These are phyloP conservation scores for Lablab purpureus DNA, from an alignment of 306 rosid genomes.

Conservation along the genomic window DNA sequence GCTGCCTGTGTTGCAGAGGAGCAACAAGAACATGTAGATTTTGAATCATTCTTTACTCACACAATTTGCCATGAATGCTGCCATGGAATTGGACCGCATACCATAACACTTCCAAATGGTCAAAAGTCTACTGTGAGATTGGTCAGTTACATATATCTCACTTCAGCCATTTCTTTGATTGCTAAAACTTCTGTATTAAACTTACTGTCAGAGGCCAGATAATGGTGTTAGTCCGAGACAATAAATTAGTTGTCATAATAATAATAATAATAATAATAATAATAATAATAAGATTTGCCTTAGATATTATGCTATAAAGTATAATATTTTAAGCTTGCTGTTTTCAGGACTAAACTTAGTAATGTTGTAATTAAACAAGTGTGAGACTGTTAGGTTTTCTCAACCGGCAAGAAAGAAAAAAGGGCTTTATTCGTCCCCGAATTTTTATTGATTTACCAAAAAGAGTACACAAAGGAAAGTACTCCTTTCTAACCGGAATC, in stretches of 20 bases:
- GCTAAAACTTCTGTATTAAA: not conserved
- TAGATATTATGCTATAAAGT: not conserved
- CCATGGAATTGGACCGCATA: constrained; percentile 99
- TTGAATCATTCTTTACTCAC: constrained; percentile 94
- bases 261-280: no score
- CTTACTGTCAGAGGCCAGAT: not conserved
- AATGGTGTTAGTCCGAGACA: not conserved
- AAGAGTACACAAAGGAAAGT: no score
- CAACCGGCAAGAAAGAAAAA: no score
- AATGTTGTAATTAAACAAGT: no score
- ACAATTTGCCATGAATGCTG: constrained; percentile 98
- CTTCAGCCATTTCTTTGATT: constrained; percentile 27
- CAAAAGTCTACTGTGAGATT: constrained; percentile 86
- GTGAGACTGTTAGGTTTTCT: no score
- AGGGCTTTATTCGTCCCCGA: no score
- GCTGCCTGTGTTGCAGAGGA: constrained; percentile 70
- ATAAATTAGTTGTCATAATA: not conserved
- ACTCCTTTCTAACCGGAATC: no score
- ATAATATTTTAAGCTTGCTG: not conserved
- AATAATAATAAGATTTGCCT: constrained; percentile 26
- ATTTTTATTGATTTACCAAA: no score
- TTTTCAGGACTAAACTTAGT: no score
- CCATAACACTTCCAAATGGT: constrained; percentile 90
- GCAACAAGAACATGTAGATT: constrained; percentile 83
- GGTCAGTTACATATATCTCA: constrained; percentile 64